Evolutionary conservation across 148 eudicot species (phyloP).

Genomic region (Rhododendron ferrugineum): DNA sequence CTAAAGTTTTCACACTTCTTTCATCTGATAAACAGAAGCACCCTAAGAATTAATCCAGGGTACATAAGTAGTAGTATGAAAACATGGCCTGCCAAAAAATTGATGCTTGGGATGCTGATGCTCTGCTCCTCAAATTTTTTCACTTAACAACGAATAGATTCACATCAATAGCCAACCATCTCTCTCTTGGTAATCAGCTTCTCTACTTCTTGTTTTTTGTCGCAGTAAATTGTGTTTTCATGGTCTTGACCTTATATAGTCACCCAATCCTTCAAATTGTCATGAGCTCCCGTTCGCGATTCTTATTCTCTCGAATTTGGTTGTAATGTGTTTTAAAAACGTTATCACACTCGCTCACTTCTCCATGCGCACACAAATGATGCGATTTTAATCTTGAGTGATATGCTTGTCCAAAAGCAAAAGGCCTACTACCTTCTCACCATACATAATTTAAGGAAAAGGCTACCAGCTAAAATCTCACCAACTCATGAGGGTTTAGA

Average conservation of each 20-base stretch:
- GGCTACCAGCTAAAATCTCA: background rate
- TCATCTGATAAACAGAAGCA: background rate
- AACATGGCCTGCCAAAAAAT: background rate
- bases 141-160: background rate
- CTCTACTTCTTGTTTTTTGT: background rate
- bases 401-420: background rate
- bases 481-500: constrained; percentile 6
- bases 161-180: background rate
- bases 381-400: too few species aligned
- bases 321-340: too few species aligned
- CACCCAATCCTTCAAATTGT: background rate
- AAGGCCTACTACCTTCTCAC: background rate
- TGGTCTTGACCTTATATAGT: too few species aligned
- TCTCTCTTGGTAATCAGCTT: background rate
- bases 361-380: too few species aligned
- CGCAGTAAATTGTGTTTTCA: background rate
- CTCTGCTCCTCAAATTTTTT: background rate
- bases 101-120: background rate
- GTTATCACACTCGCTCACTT: background rate
- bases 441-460: constrained; percentile 10
- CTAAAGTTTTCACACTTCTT: background rate
- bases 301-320: background rate
- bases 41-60: background rate
- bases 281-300: background rate
- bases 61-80: background rate